Percentiles rank a stretch among this genome's conserved stretches.
Conservation (phyloP, 176 grass and related monocot genomes). For the Carex pumila region DNA sequence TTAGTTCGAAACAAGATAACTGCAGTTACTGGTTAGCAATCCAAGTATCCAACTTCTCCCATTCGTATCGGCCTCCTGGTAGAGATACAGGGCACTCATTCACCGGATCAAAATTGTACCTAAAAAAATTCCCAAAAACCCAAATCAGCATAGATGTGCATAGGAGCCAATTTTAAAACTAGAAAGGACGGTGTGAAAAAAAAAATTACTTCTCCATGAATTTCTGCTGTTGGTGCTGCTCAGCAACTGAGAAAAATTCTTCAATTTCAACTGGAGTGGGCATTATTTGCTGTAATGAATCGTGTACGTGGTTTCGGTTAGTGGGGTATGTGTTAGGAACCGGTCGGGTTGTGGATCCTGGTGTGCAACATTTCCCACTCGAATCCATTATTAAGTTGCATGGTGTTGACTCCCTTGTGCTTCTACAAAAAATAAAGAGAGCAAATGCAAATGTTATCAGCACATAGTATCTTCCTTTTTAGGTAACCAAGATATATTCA, state of each 20-base stretch:
- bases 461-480: not conserved
- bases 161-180: not conserved
- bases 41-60: conserved; percentile 22
- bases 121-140: not conserved
- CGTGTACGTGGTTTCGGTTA: not conserved
- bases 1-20: not conserved
- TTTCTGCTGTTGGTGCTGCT: conserved; percentile 10
- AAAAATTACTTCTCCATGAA: conserved; percentile 17
- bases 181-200: not conserved
- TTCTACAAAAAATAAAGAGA: conserved; percentile 6
- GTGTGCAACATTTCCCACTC: not conserved
- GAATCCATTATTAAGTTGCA: conserved; percentile 19
- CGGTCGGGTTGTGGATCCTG: conserved; percentile 11
- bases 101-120: conserved; percentile 23
- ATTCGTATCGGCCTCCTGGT: conserved; percentile 14
- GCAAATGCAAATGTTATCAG: not conserved
- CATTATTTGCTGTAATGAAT: not conserved
- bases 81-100: not conserved
- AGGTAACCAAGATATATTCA: not conserved
- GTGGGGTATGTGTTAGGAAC: not conserved
- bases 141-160: not conserved
- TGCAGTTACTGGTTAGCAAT: conserved; percentile 9
- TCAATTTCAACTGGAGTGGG: conserved; percentile 16
- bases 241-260: conserved; percentile 19
- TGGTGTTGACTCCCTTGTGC: conserved; percentile 21